Evolutionary conservation across 768 basidiomycete species (phyloP), one percentile per base, ranked within the genome.

Genomic region (Rhodotorula sphaerocarpa): DNA sequence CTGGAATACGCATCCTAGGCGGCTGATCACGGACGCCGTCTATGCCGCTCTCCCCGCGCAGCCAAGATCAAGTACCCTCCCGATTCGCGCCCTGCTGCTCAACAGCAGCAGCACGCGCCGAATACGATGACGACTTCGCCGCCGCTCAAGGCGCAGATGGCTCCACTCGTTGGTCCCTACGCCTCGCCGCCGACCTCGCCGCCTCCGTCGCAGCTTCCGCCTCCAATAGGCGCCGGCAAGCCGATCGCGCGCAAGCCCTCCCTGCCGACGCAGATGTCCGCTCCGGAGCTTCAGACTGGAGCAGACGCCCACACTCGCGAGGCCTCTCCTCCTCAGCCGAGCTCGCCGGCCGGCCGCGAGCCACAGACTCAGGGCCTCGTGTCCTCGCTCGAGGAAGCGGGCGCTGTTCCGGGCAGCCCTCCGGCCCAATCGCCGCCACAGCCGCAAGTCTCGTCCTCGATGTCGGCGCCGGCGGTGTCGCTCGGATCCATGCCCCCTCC

Each of bases 41-140:
- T n/a, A n/a, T n/a, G n/a, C n/a, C n/a, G n/a, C n/a, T n/a, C n/a
- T n/a, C n/a, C n/a, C n/a, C n/a, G n/a, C 34, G 15, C 73, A 90
- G 88, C 85, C 73, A 87, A 93, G 73, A 93, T 93, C 79, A 90
- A 91, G 77, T 93, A 95, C 73, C 90, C 90, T 5, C 61, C 75
- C 12, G 86, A 88, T 66, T 79, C 59, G 3, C 56, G 48, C 10
- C 33, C 34, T 7, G 27, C 41, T 14, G 10, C 39, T 5, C 48
- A 31, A 18, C 39, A 52, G 36, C 51, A 21, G 34, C 23, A 30
- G 25, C 39, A 23, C 23, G 27, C 47, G 16, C 27, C 43, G 12
- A n/a, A 34, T 23, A 25, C 45, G 34, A n/a, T n/a, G n/a, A n/a
- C 36, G 36, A 39, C 36, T 39, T 39, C 36, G 36, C 9, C 36